Conservation (phyloP, 805 yeast genomes). For the Candida sonorensis region DNA sequence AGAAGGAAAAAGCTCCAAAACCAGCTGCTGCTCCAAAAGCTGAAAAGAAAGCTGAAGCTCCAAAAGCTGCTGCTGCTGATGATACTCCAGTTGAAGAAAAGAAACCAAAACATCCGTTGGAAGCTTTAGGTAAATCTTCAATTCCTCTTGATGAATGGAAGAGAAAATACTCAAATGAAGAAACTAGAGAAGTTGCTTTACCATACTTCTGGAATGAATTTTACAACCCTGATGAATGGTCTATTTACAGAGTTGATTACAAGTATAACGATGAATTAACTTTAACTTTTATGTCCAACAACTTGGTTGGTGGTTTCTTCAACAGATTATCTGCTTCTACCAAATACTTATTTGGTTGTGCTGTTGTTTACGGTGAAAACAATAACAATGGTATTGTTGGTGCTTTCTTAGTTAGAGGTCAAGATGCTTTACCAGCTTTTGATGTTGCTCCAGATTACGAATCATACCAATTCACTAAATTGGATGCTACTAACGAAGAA, state of each 20-base stretch:
- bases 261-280: constrained; percentile 98
- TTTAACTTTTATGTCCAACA: constrained; percentile 95
- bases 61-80: constrained; percentile 26
- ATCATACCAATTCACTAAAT: constrained; percentile 76
- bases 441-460: constrained; percentile 99
- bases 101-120: constrained; percentile 91
- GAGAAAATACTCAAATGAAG: constrained; percentile 94
- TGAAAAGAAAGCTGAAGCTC: constrained; percentile 21
- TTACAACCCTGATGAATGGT: constrained; percentile 89
- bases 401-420: constrained; percentile 93
- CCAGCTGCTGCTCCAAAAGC: constrained; percentile 29
- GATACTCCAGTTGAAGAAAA: constrained; percentile 44
- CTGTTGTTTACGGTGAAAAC: constrained; percentile 97
- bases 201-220: constrained; percentile 97
- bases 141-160: constrained; percentile 87
- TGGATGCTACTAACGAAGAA: constrained; percentile 72
- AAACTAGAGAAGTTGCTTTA: constrained; percentile 86
- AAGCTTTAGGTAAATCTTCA: constrained; percentile 64
- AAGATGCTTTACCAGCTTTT: constrained; percentile 84
- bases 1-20: constrained; percentile 60
- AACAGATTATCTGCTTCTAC: constrained; percentile 87
- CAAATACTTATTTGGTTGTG: constrained; percentile 88
- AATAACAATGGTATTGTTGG: constrained; percentile 96
- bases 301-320: constrained; percentile 97
- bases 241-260: constrained; percentile 91